Conservation (phyloP, 2,329 filamentous ascomycete species). For the Colletotrichum lupini region DNA sequence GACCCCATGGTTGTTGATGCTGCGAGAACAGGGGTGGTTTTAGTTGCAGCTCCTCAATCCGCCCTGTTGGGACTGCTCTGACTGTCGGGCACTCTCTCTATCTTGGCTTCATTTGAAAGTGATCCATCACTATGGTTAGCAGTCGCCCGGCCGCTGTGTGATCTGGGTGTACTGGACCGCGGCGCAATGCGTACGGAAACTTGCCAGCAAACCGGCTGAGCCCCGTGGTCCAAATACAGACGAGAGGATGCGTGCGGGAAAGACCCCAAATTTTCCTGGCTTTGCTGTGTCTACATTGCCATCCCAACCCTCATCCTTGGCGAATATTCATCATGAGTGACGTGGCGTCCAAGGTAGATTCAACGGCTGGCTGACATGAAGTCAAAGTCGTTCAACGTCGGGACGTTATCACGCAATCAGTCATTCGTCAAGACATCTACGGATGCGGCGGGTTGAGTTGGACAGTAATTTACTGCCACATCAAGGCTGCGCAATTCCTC, state of each 20-base stretch:
- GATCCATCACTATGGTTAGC: constrained; percentile 14
- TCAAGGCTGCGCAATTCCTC: neutral
- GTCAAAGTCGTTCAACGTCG: neutral
- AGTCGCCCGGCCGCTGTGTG: constrained; percentile 29
- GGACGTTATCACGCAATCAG: neutral
- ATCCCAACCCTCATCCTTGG: neutral
- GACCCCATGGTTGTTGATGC: neutral
- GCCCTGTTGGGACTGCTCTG: constrained; percentile 5
- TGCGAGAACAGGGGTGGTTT: constrained; percentile 3
- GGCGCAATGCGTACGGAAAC: neutral
- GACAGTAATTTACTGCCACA: neutral
- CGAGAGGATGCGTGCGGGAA: neutral
- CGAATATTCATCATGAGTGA: neutral
- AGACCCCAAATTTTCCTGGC: neutral
- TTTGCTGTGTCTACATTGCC: neutral
- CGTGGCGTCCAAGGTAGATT: neutral
- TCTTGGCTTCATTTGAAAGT: constrained; percentile 8
- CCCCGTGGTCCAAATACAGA: neutral
- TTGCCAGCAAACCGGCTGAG: neutral
- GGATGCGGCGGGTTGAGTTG: neutral
- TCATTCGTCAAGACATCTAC: neutral
- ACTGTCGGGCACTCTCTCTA: neutral
- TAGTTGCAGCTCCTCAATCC: constrained; percentile 24
- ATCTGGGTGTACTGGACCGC: neutral
- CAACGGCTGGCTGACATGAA: neutral